Evolutionary conservation across 805 yeast genomes (phyloP).

Genomic region (Pichia insulana): DNA sequence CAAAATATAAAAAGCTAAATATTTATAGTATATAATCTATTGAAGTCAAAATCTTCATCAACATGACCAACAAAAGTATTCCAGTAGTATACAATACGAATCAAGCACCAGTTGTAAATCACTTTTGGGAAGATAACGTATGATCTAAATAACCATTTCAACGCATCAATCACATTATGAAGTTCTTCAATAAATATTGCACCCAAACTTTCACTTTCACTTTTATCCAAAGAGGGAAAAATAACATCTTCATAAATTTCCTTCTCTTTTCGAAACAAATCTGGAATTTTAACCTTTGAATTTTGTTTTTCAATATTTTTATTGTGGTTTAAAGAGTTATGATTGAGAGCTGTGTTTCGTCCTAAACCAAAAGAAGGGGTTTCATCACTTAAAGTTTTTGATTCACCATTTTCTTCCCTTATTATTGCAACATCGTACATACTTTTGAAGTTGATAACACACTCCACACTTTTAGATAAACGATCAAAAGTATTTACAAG

Average conservation of each 20-base stretch:
- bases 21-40: constrained; percentile 21
- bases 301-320: constrained; percentile 1
- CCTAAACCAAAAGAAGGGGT: constrained; percentile 2
- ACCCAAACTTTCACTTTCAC: constrained; percentile 9
- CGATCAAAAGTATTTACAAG: constrained; percentile 89
- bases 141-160: constrained; percentile 54
- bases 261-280: constrained; percentile 19
- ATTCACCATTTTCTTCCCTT: constrained; percentile 20
- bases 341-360: background rate
- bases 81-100: constrained; percentile 55
- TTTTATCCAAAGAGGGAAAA: constrained; percentile 12
- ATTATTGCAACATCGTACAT: constrained; percentile 34
- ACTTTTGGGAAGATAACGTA: constrained; percentile 65
- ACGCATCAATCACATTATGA: constrained; percentile 39
- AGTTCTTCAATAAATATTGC: constrained; percentile 19
- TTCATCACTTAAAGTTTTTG: background rate
- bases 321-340: background rate
- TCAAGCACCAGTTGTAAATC: constrained; percentile 41
- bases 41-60: constrained; percentile 25
- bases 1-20: too few relatives aligned
- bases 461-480: constrained; percentile 71
- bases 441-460: constrained; percentile 62
- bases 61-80: constrained; percentile 61
- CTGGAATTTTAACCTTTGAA: constrained; percentile 10
- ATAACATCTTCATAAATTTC: constrained; percentile 19